Evolutionary conservation across 352 stramenopile genomes (phyloP).

Genomic region (Pythium folliculosum): DNA sequence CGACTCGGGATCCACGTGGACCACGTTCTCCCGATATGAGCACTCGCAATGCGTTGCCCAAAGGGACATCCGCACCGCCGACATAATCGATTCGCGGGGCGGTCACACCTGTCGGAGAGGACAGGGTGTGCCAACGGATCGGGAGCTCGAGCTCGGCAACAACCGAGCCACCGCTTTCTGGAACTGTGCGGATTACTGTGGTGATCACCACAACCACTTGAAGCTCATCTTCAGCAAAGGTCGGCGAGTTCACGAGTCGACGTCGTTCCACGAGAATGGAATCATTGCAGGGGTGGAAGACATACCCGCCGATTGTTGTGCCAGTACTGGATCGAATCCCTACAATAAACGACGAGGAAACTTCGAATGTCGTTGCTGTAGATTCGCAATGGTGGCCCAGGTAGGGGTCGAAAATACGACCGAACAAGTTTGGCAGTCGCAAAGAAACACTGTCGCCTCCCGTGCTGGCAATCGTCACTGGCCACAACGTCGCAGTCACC

Average conservation of each 20-base stretch:
- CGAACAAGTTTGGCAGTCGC: slow-evolving; percentile 9
- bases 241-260: background rate
- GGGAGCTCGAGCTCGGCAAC: slow-evolving; percentile 25
- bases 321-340: background rate
- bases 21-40: background rate
- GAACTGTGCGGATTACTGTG: background rate
- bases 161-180: background rate
- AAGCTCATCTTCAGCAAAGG: background rate
- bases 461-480: slow-evolving; percentile 8
- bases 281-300: slow-evolving; percentile 17
- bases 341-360: background rate
- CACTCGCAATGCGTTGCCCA: background rate
- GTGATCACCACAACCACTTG: slow-evolving; percentile 1
- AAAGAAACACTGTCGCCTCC: background rate
- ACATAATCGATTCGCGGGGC: slow-evolving; percentile 1
- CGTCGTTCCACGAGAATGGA: slow-evolving; percentile 10
- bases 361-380: background rate
- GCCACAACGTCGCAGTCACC: slow-evolving; percentile 14
- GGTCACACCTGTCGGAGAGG: background rate
- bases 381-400: slow-evolving; percentile 8
- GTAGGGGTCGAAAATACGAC: background rate
- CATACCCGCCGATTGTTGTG: too few species aligned
- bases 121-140: slow-evolving; percentile 25
- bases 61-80: slow-evolving; percentile 4
- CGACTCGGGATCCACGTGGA: background rate